Conservation (phyloP, 2,329 filamentous ascomycete genomes). For the Fusarium temperatum region DNA sequence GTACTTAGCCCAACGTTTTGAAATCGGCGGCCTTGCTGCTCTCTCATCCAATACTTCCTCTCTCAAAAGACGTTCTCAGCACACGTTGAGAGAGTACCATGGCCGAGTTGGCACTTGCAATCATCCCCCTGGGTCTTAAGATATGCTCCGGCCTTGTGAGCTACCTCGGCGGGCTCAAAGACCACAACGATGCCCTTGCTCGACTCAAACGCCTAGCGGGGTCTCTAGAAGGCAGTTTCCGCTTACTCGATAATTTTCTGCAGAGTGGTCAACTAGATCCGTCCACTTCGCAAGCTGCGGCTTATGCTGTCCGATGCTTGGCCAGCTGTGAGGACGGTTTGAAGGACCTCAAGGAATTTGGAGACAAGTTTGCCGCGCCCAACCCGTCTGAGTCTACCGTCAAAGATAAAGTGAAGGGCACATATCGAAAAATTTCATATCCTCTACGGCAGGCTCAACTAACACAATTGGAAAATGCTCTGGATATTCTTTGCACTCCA, state of each 20-base stretch:
- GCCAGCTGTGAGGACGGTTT: background rate
- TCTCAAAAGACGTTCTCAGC: too few species aligned
- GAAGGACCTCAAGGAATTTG: background rate
- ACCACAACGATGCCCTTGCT: background rate
- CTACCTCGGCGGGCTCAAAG: background rate
- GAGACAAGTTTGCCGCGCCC: background rate
- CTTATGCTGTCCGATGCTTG: background rate
- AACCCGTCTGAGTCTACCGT: background rate
- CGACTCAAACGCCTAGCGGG: background rate
- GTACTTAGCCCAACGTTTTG: too few species aligned
- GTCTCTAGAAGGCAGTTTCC: background rate
- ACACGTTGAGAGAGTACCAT: background rate
- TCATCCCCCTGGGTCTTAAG: background rate
- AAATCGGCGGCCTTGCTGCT: too few species aligned
- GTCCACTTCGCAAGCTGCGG: background rate
- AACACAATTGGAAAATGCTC: background rate
- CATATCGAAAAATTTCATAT: background rate
- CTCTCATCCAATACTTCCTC: too few species aligned
- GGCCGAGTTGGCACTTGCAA: background rate
- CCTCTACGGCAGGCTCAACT: background rate
- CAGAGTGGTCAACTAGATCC: fast-evolving
- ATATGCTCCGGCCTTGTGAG: background rate
- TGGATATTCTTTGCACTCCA: background rate
- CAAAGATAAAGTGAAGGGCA: background rate
- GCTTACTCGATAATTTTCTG: fast-evolving